Evolutionary conservation across 495 filamentous ascomycete species (phyloP).

Genomic region (Aspergillus campestris): DNA sequence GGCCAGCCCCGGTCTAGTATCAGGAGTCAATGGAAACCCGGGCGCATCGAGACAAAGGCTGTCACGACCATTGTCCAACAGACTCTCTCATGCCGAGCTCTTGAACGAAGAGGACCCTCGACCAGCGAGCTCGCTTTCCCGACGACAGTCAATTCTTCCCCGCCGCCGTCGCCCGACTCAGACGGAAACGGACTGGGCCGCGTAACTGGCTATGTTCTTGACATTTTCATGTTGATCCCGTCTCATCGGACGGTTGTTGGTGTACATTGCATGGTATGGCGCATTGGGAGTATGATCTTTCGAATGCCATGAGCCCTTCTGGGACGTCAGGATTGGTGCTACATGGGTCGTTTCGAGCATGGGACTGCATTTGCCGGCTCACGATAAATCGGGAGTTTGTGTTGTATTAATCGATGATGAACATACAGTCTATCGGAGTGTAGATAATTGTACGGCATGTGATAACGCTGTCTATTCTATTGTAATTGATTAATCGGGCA

Average conservation of each 20-base stretch:
- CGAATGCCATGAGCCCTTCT: no score
- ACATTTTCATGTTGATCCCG: slow-evolving; percentile 5
- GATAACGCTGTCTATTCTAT: no score
- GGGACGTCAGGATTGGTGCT: no score
- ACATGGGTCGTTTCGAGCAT: no score
- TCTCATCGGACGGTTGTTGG: background rate
- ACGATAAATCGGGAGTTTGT: no score
- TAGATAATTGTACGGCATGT: no score
- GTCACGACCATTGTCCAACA: slow-evolving; percentile 35
- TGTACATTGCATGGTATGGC: slow-evolving; percentile 17
- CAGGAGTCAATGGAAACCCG: slow-evolving; percentile 26
- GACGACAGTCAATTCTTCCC: slow-evolving; percentile 31
- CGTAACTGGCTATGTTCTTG: slow-evolving; percentile 5
- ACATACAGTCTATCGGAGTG: no score
- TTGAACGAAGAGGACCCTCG: slow-evolving; percentile 30
- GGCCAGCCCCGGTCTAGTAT: slow-evolving; percentile 20
- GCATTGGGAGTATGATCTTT: slow-evolving; percentile 11
- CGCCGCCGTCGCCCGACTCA: slow-evolving; percentile 32
- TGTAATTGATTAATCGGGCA: no score
- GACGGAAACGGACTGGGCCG: slow-evolving; percentile 31
- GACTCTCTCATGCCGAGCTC: slow-evolving; percentile 32
- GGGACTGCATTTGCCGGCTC: no score
- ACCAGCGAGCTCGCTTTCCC: slow-evolving; percentile 25
- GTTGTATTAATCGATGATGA: no score
- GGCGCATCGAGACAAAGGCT: slow-evolving; percentile 35